Conservation (phyloP, 2,329 filamentous ascomycete genomes). For the Nothophoma quercina region DNA sequence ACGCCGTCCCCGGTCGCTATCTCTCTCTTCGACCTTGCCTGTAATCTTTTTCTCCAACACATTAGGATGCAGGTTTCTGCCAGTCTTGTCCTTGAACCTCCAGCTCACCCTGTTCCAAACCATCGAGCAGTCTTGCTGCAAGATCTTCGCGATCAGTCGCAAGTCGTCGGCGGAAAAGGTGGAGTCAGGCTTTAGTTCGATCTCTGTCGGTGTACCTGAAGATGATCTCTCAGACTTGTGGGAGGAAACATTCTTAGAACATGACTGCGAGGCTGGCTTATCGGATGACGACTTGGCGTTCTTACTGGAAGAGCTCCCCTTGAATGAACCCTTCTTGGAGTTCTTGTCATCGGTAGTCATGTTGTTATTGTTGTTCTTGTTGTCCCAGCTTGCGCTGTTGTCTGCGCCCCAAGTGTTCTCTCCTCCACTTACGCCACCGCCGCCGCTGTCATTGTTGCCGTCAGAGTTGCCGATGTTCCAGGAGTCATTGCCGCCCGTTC, state of each 20-base stretch:
- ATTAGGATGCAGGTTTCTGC: slow-evolving; percentile 53
- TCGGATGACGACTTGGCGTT: slow-evolving; percentile 1
- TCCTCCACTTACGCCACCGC: background rate
- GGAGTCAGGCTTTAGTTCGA: slow-evolving; percentile 38
- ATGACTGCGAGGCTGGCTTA: slow-evolving; percentile 3
- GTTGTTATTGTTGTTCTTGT: background rate
- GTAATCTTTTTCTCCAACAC: slow-evolving; percentile 54
- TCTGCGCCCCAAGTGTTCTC: background rate
- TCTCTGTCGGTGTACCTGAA: slow-evolving; percentile 2
- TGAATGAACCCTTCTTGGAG: background rate
- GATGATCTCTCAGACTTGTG: background rate
- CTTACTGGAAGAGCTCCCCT: background rate
- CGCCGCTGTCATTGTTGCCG: background rate
- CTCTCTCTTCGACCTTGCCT: slow-evolving; percentile 23
- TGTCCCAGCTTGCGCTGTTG: background rate
- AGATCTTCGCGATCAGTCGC: slow-evolving; percentile 53
- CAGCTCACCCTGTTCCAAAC: slow-evolving; percentile 58
- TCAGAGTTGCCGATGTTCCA: too few species aligned
- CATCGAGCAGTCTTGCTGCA: slow-evolving; percentile 53
- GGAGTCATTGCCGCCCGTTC: too few species aligned
- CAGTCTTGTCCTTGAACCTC: slow-evolving; percentile 59
- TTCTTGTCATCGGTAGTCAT: background rate
- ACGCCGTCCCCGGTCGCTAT: background rate
- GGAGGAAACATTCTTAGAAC: background rate
- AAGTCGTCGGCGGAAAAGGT: slow-evolving; percentile 46